These are phyloP conservation scores for Violaceomyces palustris DNA, from an alignment of 1,284 basidiomycete species.

Conservation along the genomic window DNA sequence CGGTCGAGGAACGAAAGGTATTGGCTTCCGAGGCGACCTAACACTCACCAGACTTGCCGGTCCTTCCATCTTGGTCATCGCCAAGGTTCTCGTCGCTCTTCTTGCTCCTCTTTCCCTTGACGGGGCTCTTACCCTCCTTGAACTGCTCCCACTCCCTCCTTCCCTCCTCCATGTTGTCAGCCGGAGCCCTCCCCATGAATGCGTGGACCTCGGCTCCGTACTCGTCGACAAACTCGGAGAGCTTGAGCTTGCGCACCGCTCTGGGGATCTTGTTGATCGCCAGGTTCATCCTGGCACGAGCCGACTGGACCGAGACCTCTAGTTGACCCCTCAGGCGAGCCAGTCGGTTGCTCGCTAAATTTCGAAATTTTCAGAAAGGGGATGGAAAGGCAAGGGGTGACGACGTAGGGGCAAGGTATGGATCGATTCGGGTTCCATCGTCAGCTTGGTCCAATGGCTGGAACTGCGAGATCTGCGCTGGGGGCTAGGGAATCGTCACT, in stretches of 20 bases:
- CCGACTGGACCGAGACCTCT: conserved; percentile 13
- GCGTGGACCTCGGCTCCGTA: conserved; percentile 27
- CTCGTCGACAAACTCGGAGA: conserved; percentile 26
- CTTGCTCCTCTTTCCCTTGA: conserved; percentile 12
- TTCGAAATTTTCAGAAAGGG: no score
- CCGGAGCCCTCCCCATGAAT: conserved; percentile 20
- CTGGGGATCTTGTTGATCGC: conserved; percentile 21
- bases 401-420: neutral
- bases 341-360: conserved; percentile 3
- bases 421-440: neutral
- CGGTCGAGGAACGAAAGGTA: neutral
- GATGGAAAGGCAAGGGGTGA: no score
- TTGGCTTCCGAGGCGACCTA: conserved; percentile 1
- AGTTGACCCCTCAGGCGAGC: conserved; percentile 6
- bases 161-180: conserved; percentile 14
- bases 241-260: conserved; percentile 18
- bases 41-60: conserved; percentile 5
- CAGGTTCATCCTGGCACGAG: conserved; percentile 15
- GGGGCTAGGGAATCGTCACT: neutral
- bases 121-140: conserved; percentile 9
- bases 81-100: conserved; percentile 7
- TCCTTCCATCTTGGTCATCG: conserved; percentile 3
- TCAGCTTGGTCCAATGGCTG: neutral
- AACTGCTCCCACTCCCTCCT: conserved; percentile 34
- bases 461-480: neutral